Evolutionary conservation across 768 basidiomycete genomes (phyloP).

Genomic region (Chiua virens): DNA sequence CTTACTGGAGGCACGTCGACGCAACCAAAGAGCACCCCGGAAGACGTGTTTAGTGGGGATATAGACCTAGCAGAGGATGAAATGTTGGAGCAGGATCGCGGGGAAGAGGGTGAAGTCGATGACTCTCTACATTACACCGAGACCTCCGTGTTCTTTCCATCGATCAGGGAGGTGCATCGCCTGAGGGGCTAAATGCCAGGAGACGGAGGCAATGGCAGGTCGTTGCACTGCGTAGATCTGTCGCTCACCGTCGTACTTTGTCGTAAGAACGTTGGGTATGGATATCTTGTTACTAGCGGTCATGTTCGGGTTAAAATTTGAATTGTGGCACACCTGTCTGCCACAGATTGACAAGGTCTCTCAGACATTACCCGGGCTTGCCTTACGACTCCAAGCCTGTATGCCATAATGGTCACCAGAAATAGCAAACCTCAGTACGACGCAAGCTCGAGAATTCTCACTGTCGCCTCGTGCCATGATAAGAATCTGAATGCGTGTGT

Average conservation of each 20-base stretch:
- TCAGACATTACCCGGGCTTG: too few relatives aligned
- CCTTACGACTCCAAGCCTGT: too few relatives aligned
- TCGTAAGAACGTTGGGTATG: background rate
- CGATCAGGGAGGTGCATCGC: constrained; percentile 37
- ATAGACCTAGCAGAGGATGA: constrained; percentile 80
- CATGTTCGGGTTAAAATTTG: too few relatives aligned
- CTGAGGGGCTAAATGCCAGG: constrained; percentile 36
- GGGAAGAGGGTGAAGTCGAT: constrained; percentile 77
- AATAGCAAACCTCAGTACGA: too few relatives aligned
- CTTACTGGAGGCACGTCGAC: constrained; percentile 39
- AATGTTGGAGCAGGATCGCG: constrained; percentile 73
- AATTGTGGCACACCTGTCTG: too few relatives aligned
- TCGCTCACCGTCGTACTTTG: constrained; percentile 23
- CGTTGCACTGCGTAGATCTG: constrained; percentile 39
- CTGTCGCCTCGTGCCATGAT: background rate
- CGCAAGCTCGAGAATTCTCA: background rate
- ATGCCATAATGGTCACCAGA: too few relatives aligned
- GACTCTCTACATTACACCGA: constrained; percentile 61
- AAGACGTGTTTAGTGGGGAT: constrained; percentile 63
- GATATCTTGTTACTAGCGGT: too few relatives aligned
- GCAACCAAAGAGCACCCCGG: constrained; percentile 51
- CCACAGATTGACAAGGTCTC: too few relatives aligned
- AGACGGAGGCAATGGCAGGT: constrained; percentile 51
- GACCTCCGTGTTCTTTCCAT: constrained; percentile 55
- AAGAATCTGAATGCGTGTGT: too few relatives aligned